Evolutionary conservation across 306 rosid genomes (phyloP), one percentile per base, ranked within the genome.

Genomic region (Potentilla sterilis): DNA sequence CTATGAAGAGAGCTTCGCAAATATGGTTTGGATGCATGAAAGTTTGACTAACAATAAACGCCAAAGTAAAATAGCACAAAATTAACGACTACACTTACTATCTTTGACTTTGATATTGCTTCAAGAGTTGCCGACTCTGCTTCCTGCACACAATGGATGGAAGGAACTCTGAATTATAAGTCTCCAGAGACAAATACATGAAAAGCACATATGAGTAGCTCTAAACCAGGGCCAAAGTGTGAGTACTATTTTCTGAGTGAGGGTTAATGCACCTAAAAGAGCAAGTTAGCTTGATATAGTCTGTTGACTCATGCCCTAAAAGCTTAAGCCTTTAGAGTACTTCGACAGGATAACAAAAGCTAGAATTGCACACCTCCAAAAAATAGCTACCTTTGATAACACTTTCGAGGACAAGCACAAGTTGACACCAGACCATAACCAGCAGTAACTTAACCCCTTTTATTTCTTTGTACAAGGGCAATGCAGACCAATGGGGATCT

Each of bases 41-140:
- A 72, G 3, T 57, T 40, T 28, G 63, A 73, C 43, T 64, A 57
- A 41, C 22, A 55, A 55, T 15, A 38, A 16, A 57, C 18, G 52
- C 76, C 40, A 42, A 41, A 11, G 67, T 41, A 77, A 69, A 48
- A 78, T 76, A 52, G 55, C 67, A 69, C 78, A 67, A 58, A 73
- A 78, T 38, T 37, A 76, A 76, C 32, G 65, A 46, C 48, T 96
- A 95, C 96, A 80, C 83, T 90, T 85, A 97, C 97, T 72, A 84
- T 77, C 88, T 88, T 95, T 69, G 97, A 92, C 88, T 89, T 90
- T 66, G 98, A 94, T 76, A 86, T 90, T 78, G 96, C 98, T 85
- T 95, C 98, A 67, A 95, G 96, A 64, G 96, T 92, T 59, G 97
- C 97, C 28, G 91, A 78, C 86, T 95, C 98, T 79, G 91, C 88